Base-by-base conservation (phyloP, 2,329 filamentous ascomycete genomes). In the Aspergillus fijiensis region DNA sequence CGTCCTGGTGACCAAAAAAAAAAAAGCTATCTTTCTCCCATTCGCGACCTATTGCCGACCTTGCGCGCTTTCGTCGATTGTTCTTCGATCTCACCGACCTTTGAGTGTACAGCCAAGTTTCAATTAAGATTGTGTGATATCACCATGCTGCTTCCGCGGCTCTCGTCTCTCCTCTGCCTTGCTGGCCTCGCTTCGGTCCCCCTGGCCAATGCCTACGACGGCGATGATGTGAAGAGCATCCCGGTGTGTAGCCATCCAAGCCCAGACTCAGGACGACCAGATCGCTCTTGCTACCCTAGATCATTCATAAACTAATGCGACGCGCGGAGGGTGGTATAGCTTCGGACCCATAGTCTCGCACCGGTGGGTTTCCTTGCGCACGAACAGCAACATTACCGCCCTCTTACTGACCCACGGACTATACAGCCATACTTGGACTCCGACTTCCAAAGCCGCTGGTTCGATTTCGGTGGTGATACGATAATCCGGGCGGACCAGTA, bases 401-500 rank as follows among this genome's bases (percentile, higher is more conserved):
- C 6, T 27, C 5, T 23, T 51, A 27, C 49, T 61, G n/a, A 55
- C 47, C 57, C 61, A 64, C 56, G 64, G 58, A 39, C 57, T 25
- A 16, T 55, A 60, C 29, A 97, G 90, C 95, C 95, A 63, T 99
- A 97, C 79, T 87, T 99, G 70, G 95, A 99, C 80, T 95, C 92
- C 62, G 95, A 98, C 77, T 93, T 98, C 89, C 90, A 96, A 81
- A 96, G 91, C 81, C 89, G 95, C 75, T 99, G 95, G 94, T 99
- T 94, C 80, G 95, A 99, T 81, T 99, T 96, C 85, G 95, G 95
- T 74, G 95, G 94, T 74, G 92, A 96, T 80, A 92, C 94, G 47
- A 89, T 99, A 70, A 85, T 97, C 71, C 83, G 87, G 66, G 84
- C 86, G 63, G 87, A 89, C 72, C 83, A 85, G 80, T 83, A 74